A percentile compares a stretch with the other conserved stretches of the same genome.
Evolutionary conservation across 2,329 filamentous ascomycete genomes (phyloP).

Genomic region (Cladophialophora carrionii): DNA sequence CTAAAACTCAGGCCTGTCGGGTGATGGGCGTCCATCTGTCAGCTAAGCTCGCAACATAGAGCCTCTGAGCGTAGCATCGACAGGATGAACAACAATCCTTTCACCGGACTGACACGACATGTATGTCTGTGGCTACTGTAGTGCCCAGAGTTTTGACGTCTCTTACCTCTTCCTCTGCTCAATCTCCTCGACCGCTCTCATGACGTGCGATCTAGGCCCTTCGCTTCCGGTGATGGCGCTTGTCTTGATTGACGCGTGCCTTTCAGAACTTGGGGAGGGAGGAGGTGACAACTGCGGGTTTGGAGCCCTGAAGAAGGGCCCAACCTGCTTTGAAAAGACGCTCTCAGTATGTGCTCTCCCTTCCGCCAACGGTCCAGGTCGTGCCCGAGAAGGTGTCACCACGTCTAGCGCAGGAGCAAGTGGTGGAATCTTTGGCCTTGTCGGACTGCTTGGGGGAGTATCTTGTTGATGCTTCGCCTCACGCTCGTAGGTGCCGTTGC

Average conservation of each 20-base stretch:
- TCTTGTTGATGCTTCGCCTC: neutral
- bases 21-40: too few relatives aligned
- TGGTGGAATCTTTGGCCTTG: neutral
- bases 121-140: neutral
- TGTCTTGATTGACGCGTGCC: neutral
- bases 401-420: neutral
- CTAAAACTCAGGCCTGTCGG: too few relatives aligned
- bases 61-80: too few relatives aligned
- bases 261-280: neutral
- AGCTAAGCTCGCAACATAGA: too few relatives aligned
- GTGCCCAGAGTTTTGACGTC: neutral
- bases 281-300: neutral
- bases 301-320: neutral
- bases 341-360: neutral
- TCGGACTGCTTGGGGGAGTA: neutral
- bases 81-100: neutral
- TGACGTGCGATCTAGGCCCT: neutral
- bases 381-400: neutral
- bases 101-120: neutral
- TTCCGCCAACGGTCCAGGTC: neutral
- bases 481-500: neutral
- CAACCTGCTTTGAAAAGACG: neutral
- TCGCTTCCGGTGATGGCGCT: too few relatives aligned
- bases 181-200: neutral
- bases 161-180: neutral